Percentiles rank a stretch among this genome's conserved stretches.
Evolutionary conservation across 441 rosid genomes (phyloP).

Genomic region (Corymbia citriodora): DNA sequence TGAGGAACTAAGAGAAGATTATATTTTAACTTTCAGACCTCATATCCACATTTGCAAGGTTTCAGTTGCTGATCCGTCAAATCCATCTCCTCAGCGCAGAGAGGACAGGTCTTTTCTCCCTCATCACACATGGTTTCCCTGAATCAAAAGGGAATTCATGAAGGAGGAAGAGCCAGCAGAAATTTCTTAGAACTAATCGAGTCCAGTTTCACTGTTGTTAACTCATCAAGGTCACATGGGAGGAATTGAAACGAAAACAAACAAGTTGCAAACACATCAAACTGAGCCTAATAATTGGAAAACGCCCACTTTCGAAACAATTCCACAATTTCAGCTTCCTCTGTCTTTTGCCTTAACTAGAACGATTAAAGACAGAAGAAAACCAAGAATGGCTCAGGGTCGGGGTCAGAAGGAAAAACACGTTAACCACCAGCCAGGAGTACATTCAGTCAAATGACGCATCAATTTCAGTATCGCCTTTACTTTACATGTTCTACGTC

Average conservation of each 20-base stretch:
- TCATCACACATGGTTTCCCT: slow-evolving; percentile 74
- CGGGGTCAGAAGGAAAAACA: not conserved
- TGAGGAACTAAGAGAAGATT: not conserved
- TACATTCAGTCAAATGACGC: not conserved
- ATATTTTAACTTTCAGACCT: slow-evolving; percentile 26
- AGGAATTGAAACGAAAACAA: not conserved
- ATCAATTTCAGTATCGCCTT: not conserved
- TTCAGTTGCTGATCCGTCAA: slow-evolving; percentile 90
- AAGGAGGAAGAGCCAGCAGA: not conserved
- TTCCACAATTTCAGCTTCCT: not conserved
- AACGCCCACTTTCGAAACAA: not conserved
- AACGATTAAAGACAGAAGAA: not conserved
- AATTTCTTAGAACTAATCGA: not conserved
- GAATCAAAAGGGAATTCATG: not conserved
- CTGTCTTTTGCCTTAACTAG: not conserved
- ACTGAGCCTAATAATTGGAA: not conserved
- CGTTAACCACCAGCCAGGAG: not conserved
- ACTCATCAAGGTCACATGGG: not conserved
- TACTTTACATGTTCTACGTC: not conserved
- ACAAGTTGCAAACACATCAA: not conserved
- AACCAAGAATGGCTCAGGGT: not conserved
- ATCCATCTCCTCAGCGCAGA: slow-evolving; percentile 95
- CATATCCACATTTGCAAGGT: slow-evolving; percentile 97
- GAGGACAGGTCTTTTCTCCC: slow-evolving; percentile 90
- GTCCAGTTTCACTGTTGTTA: not conserved